These are phyloP conservation scores for Phaseolus lunatus DNA, from an alignment of 306 rosid genomes.

Conservation along the genomic window DNA sequence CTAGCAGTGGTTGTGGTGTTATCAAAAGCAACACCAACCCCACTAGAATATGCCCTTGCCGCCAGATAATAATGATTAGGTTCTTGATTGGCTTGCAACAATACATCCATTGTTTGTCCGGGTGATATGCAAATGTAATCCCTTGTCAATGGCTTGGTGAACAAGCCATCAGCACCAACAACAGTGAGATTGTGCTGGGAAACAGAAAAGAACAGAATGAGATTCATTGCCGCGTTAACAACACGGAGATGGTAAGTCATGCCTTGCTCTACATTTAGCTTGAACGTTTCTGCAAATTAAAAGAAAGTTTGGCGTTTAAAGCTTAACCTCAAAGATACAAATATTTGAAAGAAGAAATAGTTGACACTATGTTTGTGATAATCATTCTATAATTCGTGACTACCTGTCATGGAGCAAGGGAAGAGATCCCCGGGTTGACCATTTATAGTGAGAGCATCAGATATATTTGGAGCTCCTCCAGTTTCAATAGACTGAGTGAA, in stretches of 20 bases:
- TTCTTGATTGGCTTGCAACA: conserved; percentile 54
- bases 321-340: not conserved
- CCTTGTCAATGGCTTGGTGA: conserved; percentile 45
- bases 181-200: conserved; percentile 57
- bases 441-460: conserved; percentile 51
- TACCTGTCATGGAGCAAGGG: conserved; percentile 46
- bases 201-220: conserved; percentile 59
- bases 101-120: conserved; percentile 62
- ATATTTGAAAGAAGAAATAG: not conserved
- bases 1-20: conserved; percentile 56
- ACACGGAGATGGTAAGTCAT: conserved; percentile 60
- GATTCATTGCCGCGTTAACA: conserved; percentile 53
- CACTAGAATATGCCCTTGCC: conserved; percentile 49
- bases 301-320: not conserved
- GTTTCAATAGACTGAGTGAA: conserved; percentile 18
- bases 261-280: conserved; percentile 52
- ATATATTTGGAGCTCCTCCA: conserved; percentile 53
- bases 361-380: too few relatives aligned
- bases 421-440: conserved; percentile 54
- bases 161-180: conserved; percentile 54
- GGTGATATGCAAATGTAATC: conserved; percentile 59
- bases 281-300: conserved; percentile 46
- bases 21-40: conserved; percentile 42
- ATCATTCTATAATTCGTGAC: too few relatives aligned
- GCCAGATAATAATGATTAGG: conserved; percentile 56